phyloP scores from a whole-genome alignment of 106 monocot genomes.

The Ottelia alismoides region DNA sequence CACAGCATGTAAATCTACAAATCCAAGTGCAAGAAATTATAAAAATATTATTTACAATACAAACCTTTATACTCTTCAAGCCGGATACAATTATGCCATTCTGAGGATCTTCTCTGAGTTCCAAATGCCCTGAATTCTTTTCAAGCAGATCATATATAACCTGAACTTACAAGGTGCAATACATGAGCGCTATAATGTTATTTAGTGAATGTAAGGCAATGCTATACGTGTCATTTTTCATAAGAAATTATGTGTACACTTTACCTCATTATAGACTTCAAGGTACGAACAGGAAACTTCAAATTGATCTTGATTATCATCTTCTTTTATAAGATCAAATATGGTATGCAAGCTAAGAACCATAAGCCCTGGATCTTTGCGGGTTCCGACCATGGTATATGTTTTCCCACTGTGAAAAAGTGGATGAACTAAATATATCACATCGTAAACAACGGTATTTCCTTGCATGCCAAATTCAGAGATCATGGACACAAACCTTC shows the following conservation, averaged over 20 bases:
- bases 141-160: conserved; percentile 99
- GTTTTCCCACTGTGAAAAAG: conserved; percentile 88
- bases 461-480: too few species aligned
- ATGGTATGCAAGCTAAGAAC: conserved; percentile 95
- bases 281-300: conserved; percentile 97
- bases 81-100: conserved; percentile 90
- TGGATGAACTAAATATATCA: too few species aligned
- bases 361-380: conserved; percentile 95
- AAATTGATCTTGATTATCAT: conserved; percentile 63
- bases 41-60: background rate
- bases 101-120: conserved; percentile 94
- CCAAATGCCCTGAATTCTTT: conserved; percentile 88
- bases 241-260: too few species aligned
- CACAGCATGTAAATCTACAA: too few species aligned
- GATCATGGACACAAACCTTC: too few species aligned
- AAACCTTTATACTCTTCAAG: conserved; percentile 88
- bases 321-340: conserved; percentile 86
- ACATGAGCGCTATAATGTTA: too few species aligned
- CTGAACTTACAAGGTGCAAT: conserved; percentile 31
- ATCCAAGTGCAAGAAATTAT: too few species aligned
- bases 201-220: too few species aligned
- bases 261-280: conserved; percentile 98
- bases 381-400: conserved; percentile 98
- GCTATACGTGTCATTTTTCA: too few species aligned
- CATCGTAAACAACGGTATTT: too few species aligned